Base-by-base conservation (phyloP, 1,139 yeast genomes). In the Yamadazyma dushanensis region DNA sequence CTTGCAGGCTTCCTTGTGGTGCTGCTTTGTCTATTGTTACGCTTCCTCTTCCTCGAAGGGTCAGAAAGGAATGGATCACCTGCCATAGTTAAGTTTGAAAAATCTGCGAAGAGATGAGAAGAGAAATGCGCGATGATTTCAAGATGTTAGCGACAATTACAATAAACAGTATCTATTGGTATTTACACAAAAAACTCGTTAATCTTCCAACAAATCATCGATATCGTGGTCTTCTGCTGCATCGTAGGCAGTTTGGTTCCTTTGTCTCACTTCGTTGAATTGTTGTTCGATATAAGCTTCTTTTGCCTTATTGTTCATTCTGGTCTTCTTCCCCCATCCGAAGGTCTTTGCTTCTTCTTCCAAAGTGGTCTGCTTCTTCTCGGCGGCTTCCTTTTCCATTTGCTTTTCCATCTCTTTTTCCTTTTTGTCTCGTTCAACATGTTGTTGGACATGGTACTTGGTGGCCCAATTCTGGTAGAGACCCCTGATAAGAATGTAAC, bases 321-420 rank as follows among this genome's bases (percentile, higher is more conserved):
- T 74, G 8, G 90, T 83, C 53, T 73, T 72, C 56, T 83, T 83
- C 38, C 92, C 92, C 88, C 89, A 83, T 16, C 92, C 90, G 65
- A 83, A 83, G 7, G 70, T 53, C 30, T 66, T 56, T 31, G 78
- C 75, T 49, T 71, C 77, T 15, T 48, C 43, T 35, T 57, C 56
- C 41, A 66, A 54, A 32, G 56, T 57, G 35, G 63, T 63, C 31
- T 53, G 57, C 24, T 49, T 47, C 34, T 57, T 64, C 38, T 57
- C 55, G 36, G 47, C 51, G n/a, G 66, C 71, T 9, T 59, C 58
- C 36, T 56, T 55, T 25, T 66, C 66, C 9, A 57, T 57, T 45
- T 67, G 69, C 37, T 31, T 19, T 13, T 31, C 26, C 15, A 31
- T n/a, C 14, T 11, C 20, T 20, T 32, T 32, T n/a, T 26, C 26